Conservation (phyloP, 2,329 filamentous ascomycete genomes). For the Ascosphaera acerosa region DNA sequence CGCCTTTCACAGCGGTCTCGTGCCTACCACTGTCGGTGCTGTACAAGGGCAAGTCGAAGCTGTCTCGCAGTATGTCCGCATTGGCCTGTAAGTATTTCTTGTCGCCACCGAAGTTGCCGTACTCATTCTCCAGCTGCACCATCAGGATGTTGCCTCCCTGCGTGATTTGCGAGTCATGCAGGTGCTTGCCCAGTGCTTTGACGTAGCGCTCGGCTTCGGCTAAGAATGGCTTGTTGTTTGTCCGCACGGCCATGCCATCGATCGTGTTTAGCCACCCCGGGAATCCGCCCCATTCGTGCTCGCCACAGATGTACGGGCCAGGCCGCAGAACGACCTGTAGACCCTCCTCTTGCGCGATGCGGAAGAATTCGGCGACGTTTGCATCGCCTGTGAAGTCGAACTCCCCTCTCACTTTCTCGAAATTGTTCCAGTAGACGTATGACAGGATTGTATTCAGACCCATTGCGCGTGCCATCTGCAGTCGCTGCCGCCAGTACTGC, state of each 20-base stretch:
- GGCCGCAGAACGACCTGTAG: slow-evolving; percentile 23
- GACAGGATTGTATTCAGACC: slow-evolving; percentile 26
- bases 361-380: slow-evolving; percentile 25
- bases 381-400: slow-evolving; percentile 20
- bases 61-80: slow-evolving; percentile 17
- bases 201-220: slow-evolving; percentile 16
- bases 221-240: slow-evolving; percentile 19
- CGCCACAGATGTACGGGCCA: slow-evolving; percentile 25
- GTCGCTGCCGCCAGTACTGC: slow-evolving; percentile 23
- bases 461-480: slow-evolving; percentile 22
- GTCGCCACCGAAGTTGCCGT: slow-evolving; percentile 24
- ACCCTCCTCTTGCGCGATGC: slow-evolving; percentile 22
- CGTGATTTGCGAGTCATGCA: slow-evolving; percentile 16
- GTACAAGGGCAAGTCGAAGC: slow-evolving; percentile 23
- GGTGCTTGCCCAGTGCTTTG: slow-evolving; percentile 14
- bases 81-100: slow-evolving; percentile 20
- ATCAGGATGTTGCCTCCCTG: slow-evolving; percentile 24
- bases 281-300: slow-evolving; percentile 26
- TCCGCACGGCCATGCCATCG: slow-evolving; percentile 18
- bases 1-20: slow-evolving; percentile 20
- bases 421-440: slow-evolving; percentile 27
- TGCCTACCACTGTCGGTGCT: slow-evolving; percentile 24
- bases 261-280: slow-evolving; percentile 22
- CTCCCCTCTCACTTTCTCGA: slow-evolving; percentile 18
- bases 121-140: slow-evolving; percentile 28